Evolutionary conservation across 75 land plant species (phyloP), one percentile per base, ranked within the genome.

Genomic region (Cupressus sempervirens): DNA sequence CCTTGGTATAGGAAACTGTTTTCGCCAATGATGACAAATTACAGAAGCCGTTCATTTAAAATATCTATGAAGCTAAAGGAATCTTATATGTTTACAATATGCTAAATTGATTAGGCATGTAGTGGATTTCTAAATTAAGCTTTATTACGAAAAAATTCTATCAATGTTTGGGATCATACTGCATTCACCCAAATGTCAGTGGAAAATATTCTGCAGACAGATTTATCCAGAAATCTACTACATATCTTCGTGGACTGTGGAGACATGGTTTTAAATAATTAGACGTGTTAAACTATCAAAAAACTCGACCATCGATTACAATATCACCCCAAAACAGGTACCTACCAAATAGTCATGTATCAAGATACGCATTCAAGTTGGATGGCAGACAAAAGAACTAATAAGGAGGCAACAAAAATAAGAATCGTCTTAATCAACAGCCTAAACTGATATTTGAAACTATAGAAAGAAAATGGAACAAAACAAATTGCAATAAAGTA

Each of bases 401-500:
- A n/a, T 40, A 41, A 26, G 35, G 26, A 70, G 74, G 29, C 30
- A n/a, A 45, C 18, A 41, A 79, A 79, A 29, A 79, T 40, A 26
- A n/a, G 29, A 2, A 41, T 79, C 50, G n/a, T 26, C 40, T 41
- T 45, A 13, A 43, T 43, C 45, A 76, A 38, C 26, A 76, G 16
- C 3, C 76, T 41, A 20, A 76, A 0, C 3, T 26, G 4, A 77
- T 26, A 36, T 79, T 43, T 1, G 29, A n/a, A 79, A 79, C 50
- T 45, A 45, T n/a, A 32, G 50, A 79, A 77, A 79, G 81, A 79
- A 79, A 29, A 45, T 79, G 29, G 30, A 79, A 45, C 50, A 45
- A 45, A 79, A 7, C 26, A 45, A 4, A 45, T 0, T 2, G 30
- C 50, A 23, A 45, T 6, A 15, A 45, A 41, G 26, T 77, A 77